These are phyloP conservation scores for Talaromyces sp. DNA, from an alignment of 2,329 filamentous ascomycete species.

Conservation along the genomic window DNA sequence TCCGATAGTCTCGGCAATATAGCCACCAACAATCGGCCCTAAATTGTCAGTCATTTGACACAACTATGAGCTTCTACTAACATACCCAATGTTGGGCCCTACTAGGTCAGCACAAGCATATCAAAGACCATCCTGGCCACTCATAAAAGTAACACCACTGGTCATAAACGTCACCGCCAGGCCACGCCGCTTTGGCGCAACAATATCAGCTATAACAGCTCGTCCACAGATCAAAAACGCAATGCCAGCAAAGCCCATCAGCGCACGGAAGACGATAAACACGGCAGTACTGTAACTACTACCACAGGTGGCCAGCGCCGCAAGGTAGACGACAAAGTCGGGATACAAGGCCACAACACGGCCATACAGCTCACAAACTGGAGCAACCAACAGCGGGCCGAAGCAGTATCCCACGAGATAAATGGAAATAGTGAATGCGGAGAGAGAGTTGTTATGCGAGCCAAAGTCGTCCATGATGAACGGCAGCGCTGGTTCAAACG, in stretches of 20 bases:
- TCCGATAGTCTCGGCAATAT: conserved; percentile 57
- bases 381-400: conserved; percentile 46
- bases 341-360: conserved; percentile 23
- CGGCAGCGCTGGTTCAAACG: not conserved
- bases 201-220: not conserved
- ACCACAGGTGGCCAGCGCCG: conserved; percentile 17
- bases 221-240: not conserved
- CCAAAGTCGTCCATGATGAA: not conserved
- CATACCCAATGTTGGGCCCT: conserved; percentile 3
- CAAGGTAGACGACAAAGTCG: conserved; percentile 1
- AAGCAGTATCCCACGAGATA: conserved; percentile 40
- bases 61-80: conserved; percentile 49
- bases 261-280: conserved; percentile 6
- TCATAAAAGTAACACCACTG: not conserved
- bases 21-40: conserved; percentile 66
- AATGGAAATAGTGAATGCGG: not conserved
- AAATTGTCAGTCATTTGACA: conserved; percentile 46
- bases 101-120: conserved; percentile 47
- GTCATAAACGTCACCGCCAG: conserved; percentile 3
- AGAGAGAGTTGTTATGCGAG: not conserved
- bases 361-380: conserved; percentile 32
- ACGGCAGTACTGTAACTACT: conserved; percentile 7
- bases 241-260: not conserved
- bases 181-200: not conserved
- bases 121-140: conserved; percentile 21